Evolutionary conservation across 2,329 filamentous ascomycete genomes (phyloP).

Genomic region (Venturia effusa): DNA sequence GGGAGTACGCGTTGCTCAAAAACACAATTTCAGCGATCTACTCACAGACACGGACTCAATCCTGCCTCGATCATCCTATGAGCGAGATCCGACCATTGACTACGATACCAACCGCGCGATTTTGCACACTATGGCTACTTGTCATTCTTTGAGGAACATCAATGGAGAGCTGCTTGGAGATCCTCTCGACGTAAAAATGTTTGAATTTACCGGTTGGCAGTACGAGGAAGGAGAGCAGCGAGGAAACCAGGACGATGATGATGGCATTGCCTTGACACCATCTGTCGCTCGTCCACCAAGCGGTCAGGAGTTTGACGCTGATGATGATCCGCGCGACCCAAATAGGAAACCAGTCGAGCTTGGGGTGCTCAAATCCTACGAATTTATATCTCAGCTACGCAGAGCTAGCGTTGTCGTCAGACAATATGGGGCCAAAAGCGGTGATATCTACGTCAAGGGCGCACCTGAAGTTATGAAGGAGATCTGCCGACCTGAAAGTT

Average conservation of each 20-base stretch:
- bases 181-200: slow-evolving; percentile 96
- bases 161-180: slow-evolving; percentile 87
- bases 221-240: slow-evolving; percentile 79
- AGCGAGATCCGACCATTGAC: slow-evolving; percentile 49
- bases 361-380: slow-evolving; percentile 82
- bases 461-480: slow-evolving; percentile 94
- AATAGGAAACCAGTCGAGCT: slow-evolving; percentile 59
- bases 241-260: slow-evolving; percentile 61
- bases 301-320: slow-evolving; percentile 45
- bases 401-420: slow-evolving; percentile 88
- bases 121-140: slow-evolving; percentile 93
- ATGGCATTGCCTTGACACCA: slow-evolving; percentile 61
- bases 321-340: slow-evolving; percentile 35
- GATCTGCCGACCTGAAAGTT: slow-evolving; percentile 74
- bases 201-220: slow-evolving; percentile 86
- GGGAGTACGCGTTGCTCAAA: slow-evolving; percentile 68
- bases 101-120: slow-evolving; percentile 57
- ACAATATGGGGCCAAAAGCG: slow-evolving; percentile 74
- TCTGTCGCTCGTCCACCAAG: slow-evolving; percentile 76
- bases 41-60: slow-evolving; percentile 54
- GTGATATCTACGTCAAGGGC: slow-evolving; percentile 87
- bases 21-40: slow-evolving; percentile 63
- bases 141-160: slow-evolving; percentile 78
- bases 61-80: slow-evolving; percentile 42
- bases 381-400: slow-evolving; percentile 87